Conservation (phyloP, 371 early-diverging fungal genomes). For the Mucor circinelloides region DNA sequence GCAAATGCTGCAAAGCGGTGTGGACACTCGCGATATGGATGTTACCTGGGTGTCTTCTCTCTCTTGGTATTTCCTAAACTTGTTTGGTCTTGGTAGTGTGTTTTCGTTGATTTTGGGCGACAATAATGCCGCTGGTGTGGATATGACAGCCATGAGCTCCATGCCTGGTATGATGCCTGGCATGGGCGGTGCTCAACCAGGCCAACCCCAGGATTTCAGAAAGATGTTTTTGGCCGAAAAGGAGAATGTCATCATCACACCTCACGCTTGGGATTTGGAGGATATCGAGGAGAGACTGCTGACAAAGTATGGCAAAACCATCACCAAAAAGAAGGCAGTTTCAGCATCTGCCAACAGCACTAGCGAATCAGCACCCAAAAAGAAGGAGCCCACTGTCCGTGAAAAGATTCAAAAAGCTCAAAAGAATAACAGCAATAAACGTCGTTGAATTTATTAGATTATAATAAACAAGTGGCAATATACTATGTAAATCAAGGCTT, state of each 20-base stretch:
- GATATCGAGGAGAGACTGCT: slow-evolving; percentile 85
- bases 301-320: slow-evolving; percentile 71
- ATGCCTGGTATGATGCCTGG: slow-evolving; percentile 61
- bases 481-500: not conserved
- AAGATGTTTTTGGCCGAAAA: slow-evolving; percentile 88
- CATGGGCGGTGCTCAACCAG: slow-evolving; percentile 55
- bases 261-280: slow-evolving; percentile 82
- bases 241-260: slow-evolving; percentile 84
- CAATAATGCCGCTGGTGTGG: slow-evolving; percentile 88
- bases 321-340: not conserved
- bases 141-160: slow-evolving; percentile 90
- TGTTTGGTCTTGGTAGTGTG: slow-evolving; percentile 93
- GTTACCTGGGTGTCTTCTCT: slow-evolving; percentile 96
- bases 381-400: slow-evolving; percentile 24
- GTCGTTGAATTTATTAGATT: slow-evolving; percentile 22
- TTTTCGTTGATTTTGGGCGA: slow-evolving; percentile 92
- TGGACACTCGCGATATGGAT: slow-evolving; percentile 96
- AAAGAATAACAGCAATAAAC: slow-evolving; percentile 33
- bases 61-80: slow-evolving; percentile 97
- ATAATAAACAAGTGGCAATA: not conserved
- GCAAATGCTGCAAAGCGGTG: slow-evolving; percentile 95
- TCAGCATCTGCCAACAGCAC: not conserved
- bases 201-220: slow-evolving; percentile 81
- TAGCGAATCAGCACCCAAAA: not conserved
- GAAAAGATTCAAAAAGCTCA: slow-evolving; percentile 33